Evolutionary conservation across 441 rosid genomes (phyloP).

Genomic region (Populus hybrid): DNA sequence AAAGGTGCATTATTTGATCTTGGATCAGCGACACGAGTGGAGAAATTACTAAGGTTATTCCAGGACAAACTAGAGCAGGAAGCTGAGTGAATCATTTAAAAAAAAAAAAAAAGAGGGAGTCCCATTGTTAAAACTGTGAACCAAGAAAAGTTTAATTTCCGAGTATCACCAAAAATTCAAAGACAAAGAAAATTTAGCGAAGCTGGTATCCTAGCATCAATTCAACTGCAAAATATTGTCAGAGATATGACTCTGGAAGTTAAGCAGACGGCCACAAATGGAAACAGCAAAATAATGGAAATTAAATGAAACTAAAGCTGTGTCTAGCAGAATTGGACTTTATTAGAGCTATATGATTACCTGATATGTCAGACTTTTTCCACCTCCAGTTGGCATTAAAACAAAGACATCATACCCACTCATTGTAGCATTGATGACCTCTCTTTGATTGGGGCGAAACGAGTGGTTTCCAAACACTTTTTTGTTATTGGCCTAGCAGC

Average conservation of each 20-base stretch:
- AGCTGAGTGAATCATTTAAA: conserved; percentile 47
- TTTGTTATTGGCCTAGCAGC: conserved; percentile 71
- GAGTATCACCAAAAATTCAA: not conserved
- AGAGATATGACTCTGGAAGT: not conserved
- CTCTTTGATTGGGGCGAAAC: conserved; percentile 94
- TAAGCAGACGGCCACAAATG: not conserved
- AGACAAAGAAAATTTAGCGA: not conserved
- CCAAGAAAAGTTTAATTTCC: not conserved
- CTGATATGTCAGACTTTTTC: conserved; percentile 98
- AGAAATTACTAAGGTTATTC: no score
- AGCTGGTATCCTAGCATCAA: not conserved
- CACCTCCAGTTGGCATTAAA: conserved; percentile 99
- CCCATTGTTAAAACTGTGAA: conserved; percentile 3
- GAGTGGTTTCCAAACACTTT: conserved; percentile 96
- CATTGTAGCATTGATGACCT: conserved; percentile 95
- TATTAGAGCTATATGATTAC: conserved; percentile 25
- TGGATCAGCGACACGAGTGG: no score
- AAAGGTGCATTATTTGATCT: no score
- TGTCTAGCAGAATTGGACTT: conserved; percentile 3
- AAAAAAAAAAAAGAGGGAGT: not conserved
- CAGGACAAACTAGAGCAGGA: conserved; percentile 52
- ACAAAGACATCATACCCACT: conserved; percentile 97
- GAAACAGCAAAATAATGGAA: not conserved
- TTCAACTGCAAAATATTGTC: not conserved
- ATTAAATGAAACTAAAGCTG: not conserved